These are phyloP conservation scores for Phaeotremella fagi DNA, from an alignment of 768 basidiomycete genomes.

Conservation along the genomic window DNA sequence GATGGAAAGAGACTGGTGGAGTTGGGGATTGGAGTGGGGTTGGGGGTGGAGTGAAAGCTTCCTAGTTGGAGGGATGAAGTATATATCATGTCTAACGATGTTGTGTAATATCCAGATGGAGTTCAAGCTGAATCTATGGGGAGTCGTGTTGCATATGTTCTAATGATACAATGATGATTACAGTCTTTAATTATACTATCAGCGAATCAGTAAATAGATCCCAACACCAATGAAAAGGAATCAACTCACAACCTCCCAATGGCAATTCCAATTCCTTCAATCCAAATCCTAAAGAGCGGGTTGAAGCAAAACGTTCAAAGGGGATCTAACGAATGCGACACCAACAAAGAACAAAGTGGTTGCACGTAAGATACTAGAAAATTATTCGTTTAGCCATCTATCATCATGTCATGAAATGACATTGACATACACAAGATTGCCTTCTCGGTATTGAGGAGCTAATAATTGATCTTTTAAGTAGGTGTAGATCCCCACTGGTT, in stretches of 20 bases:
- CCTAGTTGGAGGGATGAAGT: too few relatives aligned
- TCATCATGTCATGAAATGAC: not conserved
- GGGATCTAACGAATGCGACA: constrained; percentile 26
- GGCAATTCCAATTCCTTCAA: too few relatives aligned
- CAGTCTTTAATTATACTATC: too few relatives aligned
- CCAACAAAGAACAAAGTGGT: constrained; percentile 27
- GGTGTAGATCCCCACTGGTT: not conserved
- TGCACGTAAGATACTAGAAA: constrained; percentile 24
- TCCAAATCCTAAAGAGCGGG: not conserved
- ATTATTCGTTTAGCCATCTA: not conserved
- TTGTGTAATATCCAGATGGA: too few relatives aligned
- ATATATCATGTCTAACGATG: too few relatives aligned
- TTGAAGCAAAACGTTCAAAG: not conserved
- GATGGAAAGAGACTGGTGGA: constrained; percentile 24
- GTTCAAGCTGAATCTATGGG: too few relatives aligned
- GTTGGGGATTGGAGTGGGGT: constrained; percentile 36
- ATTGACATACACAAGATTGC: not conserved
- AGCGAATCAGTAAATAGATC: too few relatives aligned
- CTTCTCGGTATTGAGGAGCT: constrained; percentile 3
- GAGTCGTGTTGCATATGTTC: too few relatives aligned
- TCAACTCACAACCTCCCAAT: not conserved
- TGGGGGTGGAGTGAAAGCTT: not conserved
- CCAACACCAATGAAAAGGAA: not conserved
- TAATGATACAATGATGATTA: too few relatives aligned
- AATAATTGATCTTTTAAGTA: not conserved